Evolutionary conservation across 495 filamentous ascomycete genomes (phyloP).

Genomic region (Geoglossum glabrum): DNA sequence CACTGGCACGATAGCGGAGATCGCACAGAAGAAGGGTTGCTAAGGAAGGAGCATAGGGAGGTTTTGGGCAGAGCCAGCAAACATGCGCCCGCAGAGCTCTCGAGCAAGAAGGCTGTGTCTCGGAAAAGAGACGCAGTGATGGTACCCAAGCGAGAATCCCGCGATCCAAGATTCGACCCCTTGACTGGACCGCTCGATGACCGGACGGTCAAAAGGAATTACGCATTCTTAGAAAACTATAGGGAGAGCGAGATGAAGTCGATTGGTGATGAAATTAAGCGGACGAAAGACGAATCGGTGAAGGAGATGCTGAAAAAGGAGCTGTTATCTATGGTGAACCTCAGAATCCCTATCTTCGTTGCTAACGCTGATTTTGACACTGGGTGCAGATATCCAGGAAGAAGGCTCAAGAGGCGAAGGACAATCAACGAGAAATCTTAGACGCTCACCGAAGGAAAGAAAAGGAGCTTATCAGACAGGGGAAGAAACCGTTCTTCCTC

Average conservation of each 20-base stretch:
- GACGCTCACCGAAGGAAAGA: slow-evolving; percentile 60
- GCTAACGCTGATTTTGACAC: background rate
- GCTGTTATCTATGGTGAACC: slow-evolving; percentile 33
- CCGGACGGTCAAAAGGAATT: slow-evolving; percentile 38
- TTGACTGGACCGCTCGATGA: slow-evolving; percentile 28
- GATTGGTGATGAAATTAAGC: slow-evolving; percentile 41
- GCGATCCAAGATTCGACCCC: slow-evolving; percentile 80
- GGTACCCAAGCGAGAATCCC: slow-evolving; percentile 29
- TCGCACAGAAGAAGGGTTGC: background rate
- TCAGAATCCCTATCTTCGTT: background rate
- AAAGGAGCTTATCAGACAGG: slow-evolving; percentile 61
- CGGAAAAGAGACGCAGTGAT: slow-evolving; percentile 52
- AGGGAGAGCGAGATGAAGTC: slow-evolving; percentile 54
- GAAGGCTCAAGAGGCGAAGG: slow-evolving; percentile 44
- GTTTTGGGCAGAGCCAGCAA: slow-evolving; percentile 42
- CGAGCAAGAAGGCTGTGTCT: slow-evolving; percentile 63
- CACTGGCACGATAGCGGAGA: background rate
- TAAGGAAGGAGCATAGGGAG: slow-evolving; percentile 4
- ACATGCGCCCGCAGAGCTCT: slow-evolving; percentile 65
- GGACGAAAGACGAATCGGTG: slow-evolving; percentile 37
- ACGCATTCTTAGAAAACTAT: slow-evolving; percentile 76
- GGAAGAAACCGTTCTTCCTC: slow-evolving; percentile 83
- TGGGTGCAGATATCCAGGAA: slow-evolving; percentile 35
- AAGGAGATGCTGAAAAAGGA: slow-evolving; percentile 47
- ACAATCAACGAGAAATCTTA: slow-evolving; percentile 41